Conservation (phyloP, 345 rosid genomes). For the Ricinus communis region DNA sequence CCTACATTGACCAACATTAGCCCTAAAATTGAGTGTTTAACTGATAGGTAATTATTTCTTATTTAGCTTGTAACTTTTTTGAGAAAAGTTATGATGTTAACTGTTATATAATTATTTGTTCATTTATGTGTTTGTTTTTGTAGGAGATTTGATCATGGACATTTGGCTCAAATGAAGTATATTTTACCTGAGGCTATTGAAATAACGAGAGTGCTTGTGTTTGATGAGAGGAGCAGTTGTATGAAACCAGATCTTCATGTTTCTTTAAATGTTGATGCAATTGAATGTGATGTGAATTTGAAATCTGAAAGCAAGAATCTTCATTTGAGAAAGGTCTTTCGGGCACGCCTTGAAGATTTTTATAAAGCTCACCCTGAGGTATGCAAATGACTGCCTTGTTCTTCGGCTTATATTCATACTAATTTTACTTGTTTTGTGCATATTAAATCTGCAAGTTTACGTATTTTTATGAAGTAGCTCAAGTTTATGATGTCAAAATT, state of each 20-base stretch:
- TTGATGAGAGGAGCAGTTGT: conserved; percentile 68
- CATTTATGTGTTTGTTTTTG: not conserved
- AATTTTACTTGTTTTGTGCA: too few species aligned
- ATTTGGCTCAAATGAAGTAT: conserved; percentile 74
- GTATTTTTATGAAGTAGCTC: too few species aligned
- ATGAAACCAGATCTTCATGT: conserved; percentile 85
- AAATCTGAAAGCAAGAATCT: conserved; percentile 46
- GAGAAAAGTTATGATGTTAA: not conserved
- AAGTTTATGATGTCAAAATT: too few species aligned
- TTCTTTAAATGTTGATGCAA: conserved; percentile 47
- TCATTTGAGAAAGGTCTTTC: conserved; percentile 57
- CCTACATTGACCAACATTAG: conserved; percentile 53
- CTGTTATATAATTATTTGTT: not conserved
- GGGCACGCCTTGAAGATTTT: conserved; percentile 54
- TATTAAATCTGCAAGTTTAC: too few species aligned
- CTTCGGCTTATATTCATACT: too few species aligned
- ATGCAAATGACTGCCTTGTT: not conserved
- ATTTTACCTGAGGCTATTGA: conserved; percentile 79
- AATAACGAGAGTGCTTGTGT: conserved; percentile 49
- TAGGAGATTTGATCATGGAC: conserved; percentile 75
- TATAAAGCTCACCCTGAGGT: conserved; percentile 72
- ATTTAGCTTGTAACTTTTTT: not conserved
- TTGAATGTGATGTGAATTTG: conserved; percentile 32
- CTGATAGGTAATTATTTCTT: conserved; percentile 52
- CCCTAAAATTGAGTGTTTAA: conserved; percentile 56